These are phyloP conservation scores for Termitomyces sp. DNA, from an alignment of 768 basidiomycete genomes.

Conservation along the genomic window DNA sequence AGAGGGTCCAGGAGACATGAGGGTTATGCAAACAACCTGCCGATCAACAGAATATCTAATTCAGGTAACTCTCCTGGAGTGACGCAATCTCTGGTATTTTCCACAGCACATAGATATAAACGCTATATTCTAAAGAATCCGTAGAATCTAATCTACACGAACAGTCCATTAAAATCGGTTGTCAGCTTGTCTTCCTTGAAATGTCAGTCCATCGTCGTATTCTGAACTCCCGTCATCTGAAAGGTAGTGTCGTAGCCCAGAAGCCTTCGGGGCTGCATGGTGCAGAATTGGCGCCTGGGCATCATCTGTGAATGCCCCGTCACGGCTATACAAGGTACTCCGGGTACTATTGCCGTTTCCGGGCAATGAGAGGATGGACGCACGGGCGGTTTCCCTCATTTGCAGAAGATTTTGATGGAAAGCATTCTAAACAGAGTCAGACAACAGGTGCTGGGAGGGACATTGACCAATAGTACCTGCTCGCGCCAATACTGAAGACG, in stretches of 20 bases:
- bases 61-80: background rate
- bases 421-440: conserved; percentile 45
- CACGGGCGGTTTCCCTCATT: conserved; percentile 71
- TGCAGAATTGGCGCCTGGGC: conserved; percentile 48
- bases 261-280: conserved; percentile 41
- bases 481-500: conserved; percentile 88
- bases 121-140: conserved; percentile 3
- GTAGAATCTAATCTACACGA: conserved; percentile 9
- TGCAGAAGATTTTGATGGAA: conserved; percentile 78
- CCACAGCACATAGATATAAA: background rate
- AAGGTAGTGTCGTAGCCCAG: conserved; percentile 50
- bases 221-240: conserved; percentile 44
- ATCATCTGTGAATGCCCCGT: conserved; percentile 48
- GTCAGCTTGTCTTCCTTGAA: conserved; percentile 30
- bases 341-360: conserved; percentile 40
- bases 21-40: background rate
- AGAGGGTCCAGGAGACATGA: conserved; percentile 13
- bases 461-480: conserved; percentile 42
- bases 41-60: background rate
- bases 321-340: conserved; percentile 44
- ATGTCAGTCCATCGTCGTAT: conserved; percentile 44
- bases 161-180: conserved; percentile 28
- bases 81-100: background rate
- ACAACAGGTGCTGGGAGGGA: background rate
- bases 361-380: conserved; percentile 56